Base-by-base conservation (phyloP, 306 rosid genomes). In the Acacia acuminata region DNA sequence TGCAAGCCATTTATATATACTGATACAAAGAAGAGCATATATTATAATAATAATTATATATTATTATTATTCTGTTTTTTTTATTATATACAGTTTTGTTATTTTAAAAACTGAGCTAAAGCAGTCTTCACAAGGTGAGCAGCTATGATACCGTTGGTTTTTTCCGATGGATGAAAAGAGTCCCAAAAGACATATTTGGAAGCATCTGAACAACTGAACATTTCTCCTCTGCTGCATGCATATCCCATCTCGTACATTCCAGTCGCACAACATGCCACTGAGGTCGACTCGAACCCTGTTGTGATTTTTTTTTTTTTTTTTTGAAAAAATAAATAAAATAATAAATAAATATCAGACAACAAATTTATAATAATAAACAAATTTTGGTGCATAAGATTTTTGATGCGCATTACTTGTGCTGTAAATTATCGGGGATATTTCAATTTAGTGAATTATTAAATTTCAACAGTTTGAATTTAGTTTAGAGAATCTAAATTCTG, bases 211-310 rank as follows among this genome's bases (percentile, higher is more conserved):
- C 98, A 94, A 51, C 97, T 94, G 77, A 82, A 87, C 77, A 90
- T 88, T 38, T 13, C 81, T 0, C 83, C 64, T 45, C 94, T 83
- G 36, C 82, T 90, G 91, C 98, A 94, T 24, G 96, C 87, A 76
- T 93, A 94, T 66, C 98, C 91, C 97, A 94, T 93, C 84, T 94
- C 98, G 13, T 82, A 93, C 86, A 92, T 88, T 75, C 98, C 98
- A 15, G 97, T 91, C 0, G 91, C 90, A 44, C 98, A 94, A 69
- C 98, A 94, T n/a, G 97, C 97, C 82, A 82, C 82, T 75, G 88
- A 85, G n/a, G 85, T 77, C 0, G 75, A 88, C 38, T 90, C 90
- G 85, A 90, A 93, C 44, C 98, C 98, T 94, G 89, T 14, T 22
- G 1, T 73, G 53, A 75, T 10, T 2, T 66, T 17, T 8, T 20